Percentiles rank a stretch among this genome's conserved stretches.
phyloP scores from a whole-genome alignment of 139 green algal species.

The Tetradesmus obliquus region DNA sequence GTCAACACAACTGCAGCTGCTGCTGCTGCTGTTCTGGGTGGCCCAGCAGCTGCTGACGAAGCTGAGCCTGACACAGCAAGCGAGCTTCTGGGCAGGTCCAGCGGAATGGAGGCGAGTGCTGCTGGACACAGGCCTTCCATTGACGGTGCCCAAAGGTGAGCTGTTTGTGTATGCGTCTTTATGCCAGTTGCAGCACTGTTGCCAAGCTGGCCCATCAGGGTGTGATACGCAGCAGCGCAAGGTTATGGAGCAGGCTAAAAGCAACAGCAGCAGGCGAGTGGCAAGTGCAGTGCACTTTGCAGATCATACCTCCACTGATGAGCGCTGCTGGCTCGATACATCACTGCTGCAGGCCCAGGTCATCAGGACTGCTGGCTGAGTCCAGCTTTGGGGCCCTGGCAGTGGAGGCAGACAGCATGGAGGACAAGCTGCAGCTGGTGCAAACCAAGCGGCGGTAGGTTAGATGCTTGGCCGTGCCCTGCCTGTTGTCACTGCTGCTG shows the following conservation, averaged over 20 bases:
- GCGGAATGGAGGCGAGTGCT: neutral
- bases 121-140: neutral
- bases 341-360: neutral
- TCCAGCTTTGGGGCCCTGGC: conserved; percentile 37
- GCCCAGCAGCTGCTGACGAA: neutral
- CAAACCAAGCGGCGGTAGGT: conserved; percentile 36
- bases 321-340: neutral
- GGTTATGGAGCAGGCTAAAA: neutral
- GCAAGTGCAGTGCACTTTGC: neutral
- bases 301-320: neutral
- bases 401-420: conserved; percentile 32
- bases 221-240: neutral
- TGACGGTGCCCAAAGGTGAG: neutral
- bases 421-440: conserved; percentile 47
- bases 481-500: too few relatives aligned
- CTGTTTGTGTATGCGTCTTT: neutral
- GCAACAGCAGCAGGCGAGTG: neutral
- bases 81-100: neutral
- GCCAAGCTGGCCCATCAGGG: too few relatives aligned
- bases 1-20: neutral
- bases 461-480: neutral
- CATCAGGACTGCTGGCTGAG: neutral
- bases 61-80: neutral
- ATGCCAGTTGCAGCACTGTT: neutral
- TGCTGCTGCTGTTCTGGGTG: neutral